Conservation (phyloP, 129 eudicot species). For the Lactuca sativa region DNA sequence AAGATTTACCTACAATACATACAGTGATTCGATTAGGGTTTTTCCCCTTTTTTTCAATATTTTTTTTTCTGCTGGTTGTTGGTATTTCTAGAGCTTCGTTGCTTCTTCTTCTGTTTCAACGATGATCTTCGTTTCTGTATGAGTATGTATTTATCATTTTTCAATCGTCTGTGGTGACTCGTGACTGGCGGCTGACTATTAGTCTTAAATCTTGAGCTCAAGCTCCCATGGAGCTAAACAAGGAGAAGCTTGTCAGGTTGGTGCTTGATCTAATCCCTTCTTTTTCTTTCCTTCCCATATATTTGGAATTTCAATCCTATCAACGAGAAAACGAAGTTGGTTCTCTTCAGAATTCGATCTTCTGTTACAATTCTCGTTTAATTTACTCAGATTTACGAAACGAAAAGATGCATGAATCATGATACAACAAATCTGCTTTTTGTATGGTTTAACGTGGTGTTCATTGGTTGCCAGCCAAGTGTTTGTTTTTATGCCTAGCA, state of each 20-base stretch:
- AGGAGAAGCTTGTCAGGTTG: constrained; percentile 83
- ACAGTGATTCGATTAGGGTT: constrained; percentile 22
- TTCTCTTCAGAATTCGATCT: constrained; percentile 27
- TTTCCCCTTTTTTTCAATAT: not conserved
- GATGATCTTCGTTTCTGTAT: constrained; percentile 7
- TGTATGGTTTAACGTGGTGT: constrained; percentile 18
- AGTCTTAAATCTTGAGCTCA: not conserved
- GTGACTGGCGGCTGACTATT: not conserved
- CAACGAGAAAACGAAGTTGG: constrained; percentile 15
- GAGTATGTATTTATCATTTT: constrained; percentile 14
- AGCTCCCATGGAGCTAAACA: constrained; percentile 66
- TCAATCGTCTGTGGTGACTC: not conserved
- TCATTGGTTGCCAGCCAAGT: constrained; percentile 31
- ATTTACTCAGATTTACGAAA: constrained; percentile 14
- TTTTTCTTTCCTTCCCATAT: constrained; percentile 8
- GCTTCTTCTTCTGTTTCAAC: not conserved
- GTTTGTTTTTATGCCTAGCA: constrained; percentile 30
- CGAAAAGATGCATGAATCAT: constrained; percentile 7
- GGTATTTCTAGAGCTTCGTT: not conserved
- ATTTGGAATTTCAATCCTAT: constrained; percentile 23
- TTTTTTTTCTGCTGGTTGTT: not conserved
- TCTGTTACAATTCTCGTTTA: constrained; percentile 8
- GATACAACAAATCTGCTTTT: constrained; percentile 6
- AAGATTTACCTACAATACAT: constrained; percentile 16
- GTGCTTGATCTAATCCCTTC: constrained; percentile 11